Evolutionary conservation across 108 stramenopile species (phyloP), one percentile per base, ranked within the genome.

Genomic region (Conticribra guillardii): DNA sequence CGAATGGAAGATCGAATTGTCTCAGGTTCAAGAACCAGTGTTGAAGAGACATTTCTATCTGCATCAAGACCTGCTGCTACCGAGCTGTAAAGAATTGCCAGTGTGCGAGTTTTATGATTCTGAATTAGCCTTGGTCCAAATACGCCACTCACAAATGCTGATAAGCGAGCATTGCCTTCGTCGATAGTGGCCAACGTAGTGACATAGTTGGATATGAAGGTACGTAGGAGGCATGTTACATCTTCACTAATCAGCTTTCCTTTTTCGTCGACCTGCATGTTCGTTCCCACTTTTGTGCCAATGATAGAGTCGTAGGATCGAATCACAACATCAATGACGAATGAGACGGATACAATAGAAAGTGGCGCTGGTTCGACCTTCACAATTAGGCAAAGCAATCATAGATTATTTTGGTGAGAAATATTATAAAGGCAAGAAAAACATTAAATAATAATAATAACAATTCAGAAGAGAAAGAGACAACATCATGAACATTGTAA

Each of bases 281-380:
- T 88, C 0, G 67, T 83, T 14, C 92, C 92, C 17, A 93, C 86
- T 49, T 76, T 82, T 7, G 89, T 86, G 29, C 54, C 79, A n/a
- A 75, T 74, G 21, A 91, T 70, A 7, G 86, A 81, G 67, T 94
- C 89, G 59, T 74, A 91, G 14, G 93, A 85, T 4, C 81, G 84
- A 34, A 94, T 73, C 8, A 91, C 51, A 60, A 82, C 77, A 37
- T 82, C 63, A 2, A 87, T 52, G 16, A 94, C 66, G 64, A 91
- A 90, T 26, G 65, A 46, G 14, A 76, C 32, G 33, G 83, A 71
- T 29, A 86, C 74, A 24, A 80, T 24, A 52, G 64, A 59, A 34
- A 86, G 64, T 30, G 84, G 80, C 0, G 76, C 70, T 51, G 54
- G n/a, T 21, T 71, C 22, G 2, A 51, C 9, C 23, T 14, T 22